Percentiles rank a stretch among this genome's conserved stretches.
Conservation (phyloP, 164 flowering plant genomes). For the Cinnamomum chago region DNA sequence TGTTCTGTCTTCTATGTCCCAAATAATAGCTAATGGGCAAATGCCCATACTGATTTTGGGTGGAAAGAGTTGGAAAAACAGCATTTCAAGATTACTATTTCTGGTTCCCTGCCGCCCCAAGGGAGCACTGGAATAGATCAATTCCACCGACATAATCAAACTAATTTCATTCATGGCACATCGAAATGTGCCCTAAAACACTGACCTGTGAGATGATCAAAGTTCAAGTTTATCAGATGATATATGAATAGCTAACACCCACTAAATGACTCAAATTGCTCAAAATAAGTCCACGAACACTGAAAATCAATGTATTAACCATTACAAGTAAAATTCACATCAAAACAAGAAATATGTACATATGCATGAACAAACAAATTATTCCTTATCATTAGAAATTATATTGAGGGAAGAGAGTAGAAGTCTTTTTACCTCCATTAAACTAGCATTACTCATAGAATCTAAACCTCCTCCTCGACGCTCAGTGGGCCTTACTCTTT, state of each 20-base stretch:
- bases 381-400: not conserved
- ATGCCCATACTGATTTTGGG: too few species aligned
- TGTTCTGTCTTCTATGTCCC: too few species aligned
- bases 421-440: constrained; percentile 64
- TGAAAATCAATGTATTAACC: too few species aligned
- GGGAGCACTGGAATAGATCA: too few species aligned
- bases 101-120: too few species aligned
- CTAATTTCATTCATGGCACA: too few species aligned
- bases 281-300: not conserved
- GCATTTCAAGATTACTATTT: too few species aligned
- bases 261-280: not conserved
- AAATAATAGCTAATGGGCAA: too few species aligned
- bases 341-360: not conserved
- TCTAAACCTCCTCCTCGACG: constrained; percentile 38
- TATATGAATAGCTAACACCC: not conserved
- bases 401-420: not conserved
- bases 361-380: not conserved
- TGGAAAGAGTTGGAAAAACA: too few species aligned
- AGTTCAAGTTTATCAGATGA: not conserved
- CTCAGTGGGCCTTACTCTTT: constrained; percentile 35
- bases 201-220: not conserved
- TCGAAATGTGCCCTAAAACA: too few species aligned
- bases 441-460: constrained; percentile 55
- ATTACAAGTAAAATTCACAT: not conserved
- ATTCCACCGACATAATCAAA: too few species aligned